These are phyloP conservation scores for Metschnikowia noctiluminum DNA, from an alignment of 805 yeast genomes.

Conservation along the genomic window DNA sequence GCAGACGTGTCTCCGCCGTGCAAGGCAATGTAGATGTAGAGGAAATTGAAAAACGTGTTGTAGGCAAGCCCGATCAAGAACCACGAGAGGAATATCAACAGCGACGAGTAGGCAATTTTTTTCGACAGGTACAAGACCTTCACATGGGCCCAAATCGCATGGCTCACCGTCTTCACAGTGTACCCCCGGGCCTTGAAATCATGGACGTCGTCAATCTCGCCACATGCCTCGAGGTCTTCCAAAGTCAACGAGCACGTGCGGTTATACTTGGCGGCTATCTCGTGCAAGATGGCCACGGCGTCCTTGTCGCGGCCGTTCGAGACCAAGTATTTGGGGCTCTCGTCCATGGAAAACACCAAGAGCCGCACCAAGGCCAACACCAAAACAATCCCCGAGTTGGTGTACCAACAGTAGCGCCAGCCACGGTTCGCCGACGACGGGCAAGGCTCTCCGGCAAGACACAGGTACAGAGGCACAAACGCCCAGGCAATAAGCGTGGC, in stretches of 20 bases:
- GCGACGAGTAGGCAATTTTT: conserved; percentile 6
- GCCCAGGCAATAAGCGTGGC: conserved; percentile 55
- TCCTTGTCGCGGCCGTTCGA: conserved; percentile 12
- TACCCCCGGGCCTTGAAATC: conserved; percentile 1
- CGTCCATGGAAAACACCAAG: conserved; percentile 6
- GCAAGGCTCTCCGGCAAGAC: conserved; percentile 22
- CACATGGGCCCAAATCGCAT: conserved; percentile 2
- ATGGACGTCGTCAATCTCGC: conserved; percentile 10
- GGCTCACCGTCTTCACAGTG: not conserved
- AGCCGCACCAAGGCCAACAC: conserved; percentile 7
- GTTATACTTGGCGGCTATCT: conserved; percentile 15
- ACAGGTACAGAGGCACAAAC: conserved; percentile 40
- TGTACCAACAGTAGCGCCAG: conserved; percentile 15
- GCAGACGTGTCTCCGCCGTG: conserved; percentile 10
- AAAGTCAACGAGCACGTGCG: conserved; percentile 12
- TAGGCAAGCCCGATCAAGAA: conserved; percentile 7
- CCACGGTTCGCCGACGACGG: conserved; percentile 9
- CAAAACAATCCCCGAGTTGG: conserved; percentile 11
- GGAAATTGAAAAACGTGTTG: conserved; percentile 10
- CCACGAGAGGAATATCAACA: conserved; percentile 8
- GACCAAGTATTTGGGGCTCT: conserved; percentile 14
- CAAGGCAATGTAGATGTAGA: conserved; percentile 10
- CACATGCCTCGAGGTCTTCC: conserved; percentile 14
- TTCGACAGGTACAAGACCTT: conserved; percentile 1
- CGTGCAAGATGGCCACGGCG: conserved; percentile 8